These are phyloP conservation scores for Fusarium sterilihyphosum DNA, from an alignment of 2,329 filamentous ascomycete genomes.

Conservation along the genomic window DNA sequence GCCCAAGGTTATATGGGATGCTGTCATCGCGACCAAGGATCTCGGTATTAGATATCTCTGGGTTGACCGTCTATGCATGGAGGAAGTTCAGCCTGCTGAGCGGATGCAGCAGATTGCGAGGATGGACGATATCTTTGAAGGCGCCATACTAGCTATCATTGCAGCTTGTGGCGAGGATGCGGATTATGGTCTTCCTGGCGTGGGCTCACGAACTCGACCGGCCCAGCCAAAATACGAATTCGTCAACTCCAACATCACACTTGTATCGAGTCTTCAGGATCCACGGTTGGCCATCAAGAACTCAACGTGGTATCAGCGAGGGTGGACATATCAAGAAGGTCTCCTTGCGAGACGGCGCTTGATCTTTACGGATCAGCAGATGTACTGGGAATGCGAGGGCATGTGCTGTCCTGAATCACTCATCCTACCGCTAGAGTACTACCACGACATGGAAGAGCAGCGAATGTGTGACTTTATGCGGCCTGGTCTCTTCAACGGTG, in stretches of 20 bases:
- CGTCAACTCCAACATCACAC: constrained; percentile 45
- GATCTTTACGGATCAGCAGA: constrained; percentile 52
- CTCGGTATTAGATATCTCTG: constrained; percentile 51
- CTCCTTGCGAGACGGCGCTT: constrained; percentile 50
- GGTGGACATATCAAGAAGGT: constrained; percentile 54
- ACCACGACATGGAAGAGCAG: constrained; percentile 47
- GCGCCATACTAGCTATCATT: constrained; percentile 51
- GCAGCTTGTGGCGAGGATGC: constrained; percentile 50
- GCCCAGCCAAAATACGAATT: constrained; percentile 48
- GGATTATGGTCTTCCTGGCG: constrained; percentile 48
- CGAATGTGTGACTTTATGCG: constrained; percentile 50
- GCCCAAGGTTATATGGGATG: constrained; percentile 48
- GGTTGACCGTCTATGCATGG: constrained; percentile 52
- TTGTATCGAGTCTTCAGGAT: constrained; percentile 48
- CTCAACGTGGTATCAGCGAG: constrained; percentile 50
- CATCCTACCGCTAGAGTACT: constrained; percentile 45
- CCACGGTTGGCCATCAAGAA: constrained; percentile 44
- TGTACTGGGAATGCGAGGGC: constrained; percentile 53
- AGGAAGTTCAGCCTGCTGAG: constrained; percentile 36
- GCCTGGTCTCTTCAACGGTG: constrained; percentile 48
- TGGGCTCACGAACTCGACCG: constrained; percentile 42
- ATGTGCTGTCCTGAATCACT: constrained; percentile 51
- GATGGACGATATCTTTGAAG: constrained; percentile 53
- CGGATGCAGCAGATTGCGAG: constrained; percentile 46
- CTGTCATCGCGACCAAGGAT: constrained; percentile 44